phyloP scores from a whole-genome alignment of 2,329 filamentous ascomycete species.

The Fusarium chuoi region DNA sequence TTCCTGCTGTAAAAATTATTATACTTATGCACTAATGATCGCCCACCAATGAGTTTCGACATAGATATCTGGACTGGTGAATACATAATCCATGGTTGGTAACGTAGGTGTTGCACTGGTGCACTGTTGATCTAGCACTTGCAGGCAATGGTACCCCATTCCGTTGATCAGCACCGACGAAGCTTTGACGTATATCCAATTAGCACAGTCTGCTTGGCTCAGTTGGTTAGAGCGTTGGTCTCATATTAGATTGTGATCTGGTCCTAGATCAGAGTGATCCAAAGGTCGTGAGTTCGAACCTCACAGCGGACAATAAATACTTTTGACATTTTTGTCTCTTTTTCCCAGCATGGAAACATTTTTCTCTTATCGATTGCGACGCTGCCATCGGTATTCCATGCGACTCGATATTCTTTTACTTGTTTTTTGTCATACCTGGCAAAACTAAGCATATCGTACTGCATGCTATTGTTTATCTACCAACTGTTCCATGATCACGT shows the following conservation, averaged over 20 bases:
- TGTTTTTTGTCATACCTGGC: rapidly evolving
- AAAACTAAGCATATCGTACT: background rate
- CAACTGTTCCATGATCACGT: background rate
- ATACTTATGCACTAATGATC: rapidly evolving
- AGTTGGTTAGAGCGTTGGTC: slow-evolving; percentile 34
- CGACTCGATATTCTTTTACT: background rate
- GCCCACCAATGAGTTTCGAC: rapidly evolving
- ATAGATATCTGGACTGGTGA: rapidly evolving
- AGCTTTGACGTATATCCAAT: rapidly evolving
- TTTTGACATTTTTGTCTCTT: background rate
- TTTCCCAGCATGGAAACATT: rapidly evolving
- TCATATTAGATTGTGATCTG: slow-evolving; percentile 23
- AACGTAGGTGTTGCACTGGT: background rate
- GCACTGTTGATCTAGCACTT: too few relatives aligned
- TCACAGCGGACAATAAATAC: slow-evolving; percentile 21
- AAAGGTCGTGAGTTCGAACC: slow-evolving; percentile 39
- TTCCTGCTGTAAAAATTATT: rapidly evolving
- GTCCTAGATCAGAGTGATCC: slow-evolving; percentile 22
- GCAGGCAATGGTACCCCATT: rapidly evolving
- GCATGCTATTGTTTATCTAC: background rate
- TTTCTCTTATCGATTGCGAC: background rate
- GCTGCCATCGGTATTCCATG: background rate
- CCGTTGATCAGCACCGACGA: rapidly evolving
- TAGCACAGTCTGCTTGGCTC: slow-evolving; percentile 20
- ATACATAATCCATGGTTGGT: background rate